phyloP scores from a whole-genome alignment of 129 eudicot genomes.

The Dittrichia graveolens region DNA sequence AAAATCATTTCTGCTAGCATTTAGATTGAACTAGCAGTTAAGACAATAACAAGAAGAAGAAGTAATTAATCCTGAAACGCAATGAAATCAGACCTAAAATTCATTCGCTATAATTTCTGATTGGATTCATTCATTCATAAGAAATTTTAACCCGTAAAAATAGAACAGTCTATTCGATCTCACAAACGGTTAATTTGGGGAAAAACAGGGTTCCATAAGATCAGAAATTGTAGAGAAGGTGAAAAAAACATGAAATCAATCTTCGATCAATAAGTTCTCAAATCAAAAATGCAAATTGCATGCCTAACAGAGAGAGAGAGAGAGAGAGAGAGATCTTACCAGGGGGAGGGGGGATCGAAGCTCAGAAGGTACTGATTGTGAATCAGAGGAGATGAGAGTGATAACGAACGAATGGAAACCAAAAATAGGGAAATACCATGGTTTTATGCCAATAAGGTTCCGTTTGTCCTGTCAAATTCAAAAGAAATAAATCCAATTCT shows the following conservation, averaged over 20 bases:
- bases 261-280: neutral
- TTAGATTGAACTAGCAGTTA: slow-evolving; percentile 10
- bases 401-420: slow-evolving; percentile 27
- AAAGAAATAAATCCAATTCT: no score
- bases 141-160: neutral
- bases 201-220: neutral
- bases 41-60: neutral
- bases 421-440: neutral
- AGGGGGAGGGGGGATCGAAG: neutral
- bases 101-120: neutral
- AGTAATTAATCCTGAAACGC: neutral
- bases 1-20: neutral
- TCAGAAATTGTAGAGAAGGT: neutral
- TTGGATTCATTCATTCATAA: neutral
- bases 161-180: slow-evolving; percentile 4
- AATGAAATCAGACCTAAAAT: neutral
- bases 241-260: slow-evolving; percentile 12
- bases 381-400: slow-evolving; percentile 8
- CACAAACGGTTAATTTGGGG: slow-evolving; percentile 8
- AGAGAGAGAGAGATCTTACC: slow-evolving; percentile 18
- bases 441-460: no score
- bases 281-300: slow-evolving; percentile 10
- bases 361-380: neutral
- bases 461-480: no score
- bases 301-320: slow-evolving; percentile 1